phyloP scores from a whole-genome alignment of 2,329 filamentous ascomycete genomes.

The Calonectria honghensis region DNA sequence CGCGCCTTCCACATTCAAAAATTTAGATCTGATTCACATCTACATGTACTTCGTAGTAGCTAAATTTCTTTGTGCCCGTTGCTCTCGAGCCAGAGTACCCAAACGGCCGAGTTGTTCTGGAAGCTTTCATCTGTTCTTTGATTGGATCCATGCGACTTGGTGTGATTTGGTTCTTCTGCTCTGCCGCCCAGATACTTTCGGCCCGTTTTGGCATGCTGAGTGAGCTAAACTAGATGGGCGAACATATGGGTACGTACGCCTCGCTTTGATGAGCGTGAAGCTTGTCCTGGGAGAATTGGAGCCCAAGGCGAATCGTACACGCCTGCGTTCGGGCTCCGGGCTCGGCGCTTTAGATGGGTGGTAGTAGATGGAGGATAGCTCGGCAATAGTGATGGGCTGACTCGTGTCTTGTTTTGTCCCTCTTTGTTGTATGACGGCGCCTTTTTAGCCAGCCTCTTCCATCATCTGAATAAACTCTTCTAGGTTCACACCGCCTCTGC shows the following conservation, averaged over 20 bases:
- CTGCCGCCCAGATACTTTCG: neutral
- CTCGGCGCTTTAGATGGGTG: neutral
- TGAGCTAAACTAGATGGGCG: neutral
- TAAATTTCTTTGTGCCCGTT: conserved; percentile 36
- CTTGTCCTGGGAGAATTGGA: neutral
- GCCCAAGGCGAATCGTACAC: neutral
- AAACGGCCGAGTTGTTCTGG: conserved; percentile 12
- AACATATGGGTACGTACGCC: neutral
- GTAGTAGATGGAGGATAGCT: conserved; percentile 18
- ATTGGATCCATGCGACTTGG: neutral
- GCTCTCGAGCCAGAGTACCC: conserved; percentile 15
- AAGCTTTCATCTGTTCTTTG: neutral
- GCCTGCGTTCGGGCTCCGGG: neutral
- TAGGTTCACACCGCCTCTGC: conserved; percentile 85
- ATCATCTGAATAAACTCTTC: conserved; percentile 82
- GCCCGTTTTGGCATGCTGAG: neutral
- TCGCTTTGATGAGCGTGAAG: neutral
- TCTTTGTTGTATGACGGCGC: conserved; percentile 4
- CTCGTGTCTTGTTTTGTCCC: conserved; percentile 24
- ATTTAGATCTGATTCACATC: conserved; percentile 59
- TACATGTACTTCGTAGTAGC: conserved; percentile 48
- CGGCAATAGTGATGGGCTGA: conserved; percentile 25
- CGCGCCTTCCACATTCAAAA: conserved; percentile 58
- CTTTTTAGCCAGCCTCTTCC: conserved; percentile 64
- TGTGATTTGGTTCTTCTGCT: conserved; percentile 8